These are phyloP conservation scores for Yamadazyma membranifaciens DNA, from an alignment of 1,139 yeast genomes.

Conservation along the genomic window DNA sequence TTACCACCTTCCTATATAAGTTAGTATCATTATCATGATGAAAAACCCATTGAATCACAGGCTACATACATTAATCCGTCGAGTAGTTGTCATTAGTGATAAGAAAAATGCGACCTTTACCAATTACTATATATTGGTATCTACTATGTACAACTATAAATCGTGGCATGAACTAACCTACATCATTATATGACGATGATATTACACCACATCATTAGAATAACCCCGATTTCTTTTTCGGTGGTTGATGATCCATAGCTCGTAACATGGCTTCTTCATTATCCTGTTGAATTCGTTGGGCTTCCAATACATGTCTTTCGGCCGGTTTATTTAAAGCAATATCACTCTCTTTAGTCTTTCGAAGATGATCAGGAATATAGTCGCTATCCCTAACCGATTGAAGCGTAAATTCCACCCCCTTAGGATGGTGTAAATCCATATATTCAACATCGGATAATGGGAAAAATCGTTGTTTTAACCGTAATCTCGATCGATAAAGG, in stretches of 20 bases:
- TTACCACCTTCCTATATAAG: neutral
- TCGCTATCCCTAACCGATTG: constrained; percentile 45
- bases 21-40: constrained; percentile 4
- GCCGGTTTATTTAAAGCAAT: constrained; percentile 68
- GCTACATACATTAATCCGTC: constrained; percentile 3
- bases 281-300: constrained; percentile 67
- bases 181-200: no score
- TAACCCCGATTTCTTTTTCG: constrained; percentile 28
- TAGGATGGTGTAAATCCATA: constrained; percentile 57
- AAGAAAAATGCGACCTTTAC: constrained; percentile 1
- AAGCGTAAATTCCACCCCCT: constrained; percentile 31
- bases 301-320: constrained; percentile 71
- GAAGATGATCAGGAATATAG: constrained; percentile 37
- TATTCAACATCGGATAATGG: constrained; percentile 60
- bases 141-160: neutral
- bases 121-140: neutral
- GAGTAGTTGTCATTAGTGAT: neutral
- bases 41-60: no score
- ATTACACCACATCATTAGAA: no score
- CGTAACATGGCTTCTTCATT: constrained; percentile 64
- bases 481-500: constrained; percentile 61
- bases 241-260: constrained; percentile 23
- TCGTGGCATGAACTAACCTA: no score
- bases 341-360: constrained; percentile 43
- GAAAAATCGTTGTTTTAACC: constrained; percentile 49